A percentile compares a stretch with the other conserved stretches of the same genome.
phyloP scores from a whole-genome alignment of 495 filamentous ascomycete genomes.

The Hyaloscypha bicolor region DNA sequence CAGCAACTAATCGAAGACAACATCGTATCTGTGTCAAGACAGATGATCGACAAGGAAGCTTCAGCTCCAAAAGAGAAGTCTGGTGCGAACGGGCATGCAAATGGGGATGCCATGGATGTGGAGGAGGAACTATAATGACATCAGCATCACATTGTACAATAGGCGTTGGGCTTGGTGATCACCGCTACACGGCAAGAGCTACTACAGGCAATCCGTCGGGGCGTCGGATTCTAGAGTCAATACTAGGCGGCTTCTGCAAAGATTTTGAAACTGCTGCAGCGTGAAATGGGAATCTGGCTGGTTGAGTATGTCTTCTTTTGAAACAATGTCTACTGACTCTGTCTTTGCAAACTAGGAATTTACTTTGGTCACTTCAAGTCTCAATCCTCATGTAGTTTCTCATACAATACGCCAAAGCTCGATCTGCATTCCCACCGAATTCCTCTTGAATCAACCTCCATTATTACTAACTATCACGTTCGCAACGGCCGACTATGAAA shows the following conservation, averaged over 20 bases:
- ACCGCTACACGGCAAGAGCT: not conserved
- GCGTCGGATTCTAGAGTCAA: constrained; percentile 20
- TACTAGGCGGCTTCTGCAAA: not conserved
- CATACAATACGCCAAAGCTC: not conserved
- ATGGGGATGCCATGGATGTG: constrained; percentile 52
- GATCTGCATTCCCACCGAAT: not conserved
- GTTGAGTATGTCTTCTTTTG: not conserved
- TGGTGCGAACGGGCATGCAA: constrained; percentile 30
- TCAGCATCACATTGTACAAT: constrained; percentile 33
- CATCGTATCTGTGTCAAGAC: constrained; percentile 91
- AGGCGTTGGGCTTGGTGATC: constrained; percentile 30
- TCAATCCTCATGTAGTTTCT: not conserved
- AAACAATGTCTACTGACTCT: not conserved
- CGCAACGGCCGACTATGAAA: too few species aligned
- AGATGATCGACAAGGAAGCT: constrained; percentile 99
- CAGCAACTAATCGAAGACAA: constrained; percentile 98
- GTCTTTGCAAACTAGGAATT: not conserved
- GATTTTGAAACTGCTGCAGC: not conserved
- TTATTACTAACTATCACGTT: too few species aligned
- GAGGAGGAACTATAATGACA: constrained; percentile 56
- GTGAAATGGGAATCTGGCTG: not conserved
- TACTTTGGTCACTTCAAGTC: not conserved
- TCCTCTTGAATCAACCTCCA: too few species aligned
- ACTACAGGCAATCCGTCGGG: not conserved
- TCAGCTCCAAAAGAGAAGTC: constrained; percentile 57